Evolutionary conservation across 805 yeast genomes (phyloP).

Genomic region (Zygoascus flipseniorum): DNA sequence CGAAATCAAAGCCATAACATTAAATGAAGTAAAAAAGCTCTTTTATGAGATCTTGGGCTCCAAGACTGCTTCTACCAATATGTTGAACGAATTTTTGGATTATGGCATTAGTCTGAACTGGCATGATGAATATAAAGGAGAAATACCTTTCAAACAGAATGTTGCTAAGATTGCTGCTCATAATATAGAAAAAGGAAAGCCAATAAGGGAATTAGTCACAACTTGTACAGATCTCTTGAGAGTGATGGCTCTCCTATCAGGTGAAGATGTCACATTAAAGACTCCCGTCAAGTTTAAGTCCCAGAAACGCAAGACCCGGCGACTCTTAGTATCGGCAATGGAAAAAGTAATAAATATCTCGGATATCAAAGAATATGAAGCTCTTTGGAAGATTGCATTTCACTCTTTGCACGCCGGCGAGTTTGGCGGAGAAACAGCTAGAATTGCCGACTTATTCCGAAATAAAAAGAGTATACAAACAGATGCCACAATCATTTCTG

Average conservation of each 20-base stretch:
- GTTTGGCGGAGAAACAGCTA: slow-evolving; percentile 4
- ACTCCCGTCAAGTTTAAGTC: slow-evolving; percentile 5
- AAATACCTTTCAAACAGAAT: slow-evolving; percentile 4
- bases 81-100: slow-evolving; percentile 1
- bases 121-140: slow-evolving; percentile 3
- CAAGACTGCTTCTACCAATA: slow-evolving; percentile 2
- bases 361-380: slow-evolving; percentile 2
- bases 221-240: slow-evolving; percentile 4
- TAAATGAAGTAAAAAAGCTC: background rate
- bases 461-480: background rate
- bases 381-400: slow-evolving; percentile 7
- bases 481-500: background rate
- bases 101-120: background rate
- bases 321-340: slow-evolving; percentile 4
- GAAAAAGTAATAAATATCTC: slow-evolving; percentile 1
- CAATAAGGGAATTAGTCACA: background rate
- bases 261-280: slow-evolving; percentile 3
- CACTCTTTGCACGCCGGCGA: slow-evolving; percentile 7
- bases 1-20: background rate
- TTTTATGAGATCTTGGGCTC: slow-evolving; percentile 2
- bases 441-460: slow-evolving; percentile 3
- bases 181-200: background rate
- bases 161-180: slow-evolving; percentile 1
- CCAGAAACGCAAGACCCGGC: slow-evolving; percentile 1
- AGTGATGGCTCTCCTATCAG: slow-evolving; percentile 6